Evolutionary conservation across 2,329 filamentous ascomycete genomes (phyloP).

Genomic region (Bipolaris bicolor): DNA sequence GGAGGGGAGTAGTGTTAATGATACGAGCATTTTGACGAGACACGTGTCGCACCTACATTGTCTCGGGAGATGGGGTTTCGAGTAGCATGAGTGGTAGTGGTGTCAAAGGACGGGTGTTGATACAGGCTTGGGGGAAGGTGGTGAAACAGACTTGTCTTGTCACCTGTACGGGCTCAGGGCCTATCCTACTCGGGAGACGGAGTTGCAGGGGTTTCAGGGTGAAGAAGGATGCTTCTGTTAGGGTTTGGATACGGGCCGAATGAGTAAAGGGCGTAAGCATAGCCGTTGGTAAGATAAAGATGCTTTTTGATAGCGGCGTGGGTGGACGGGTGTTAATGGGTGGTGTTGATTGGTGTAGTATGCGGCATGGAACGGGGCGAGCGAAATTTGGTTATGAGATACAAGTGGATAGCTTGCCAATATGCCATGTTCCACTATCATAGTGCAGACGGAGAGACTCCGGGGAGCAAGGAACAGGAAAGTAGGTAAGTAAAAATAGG

Average conservation of each 20-base stretch:
- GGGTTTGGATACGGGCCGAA: slow-evolving; percentile 12
- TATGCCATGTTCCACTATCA: background rate
- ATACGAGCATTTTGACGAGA: background rate
- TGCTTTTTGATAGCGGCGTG: background rate
- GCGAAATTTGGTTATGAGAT: background rate
- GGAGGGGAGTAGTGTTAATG: too few relatives aligned
- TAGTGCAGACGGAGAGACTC: background rate
- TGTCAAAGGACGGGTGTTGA: background rate
- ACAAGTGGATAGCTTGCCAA: background rate
- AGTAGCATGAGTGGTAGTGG: background rate
- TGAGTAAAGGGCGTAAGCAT: background rate
- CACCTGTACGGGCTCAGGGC: slow-evolving; percentile 7
- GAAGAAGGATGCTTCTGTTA: background rate
- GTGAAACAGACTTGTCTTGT: slow-evolving; percentile 9
- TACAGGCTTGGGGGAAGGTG: background rate
- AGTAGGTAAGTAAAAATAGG: background rate
- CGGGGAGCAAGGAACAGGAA: slow-evolving; percentile 1
- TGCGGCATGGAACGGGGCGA: slow-evolving; percentile 1
- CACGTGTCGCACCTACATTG: slow-evolving; percentile 8
- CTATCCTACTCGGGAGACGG: background rate
- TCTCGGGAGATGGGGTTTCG: background rate
- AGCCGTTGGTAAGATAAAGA: background rate
- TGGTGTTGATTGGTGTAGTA: background rate
- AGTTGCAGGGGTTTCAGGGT: slow-evolving; percentile 5
- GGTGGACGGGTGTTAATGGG: background rate